Conservation (phyloP, 169 alveolate genomes). For the Plasmodium gallinaceum region DNA sequence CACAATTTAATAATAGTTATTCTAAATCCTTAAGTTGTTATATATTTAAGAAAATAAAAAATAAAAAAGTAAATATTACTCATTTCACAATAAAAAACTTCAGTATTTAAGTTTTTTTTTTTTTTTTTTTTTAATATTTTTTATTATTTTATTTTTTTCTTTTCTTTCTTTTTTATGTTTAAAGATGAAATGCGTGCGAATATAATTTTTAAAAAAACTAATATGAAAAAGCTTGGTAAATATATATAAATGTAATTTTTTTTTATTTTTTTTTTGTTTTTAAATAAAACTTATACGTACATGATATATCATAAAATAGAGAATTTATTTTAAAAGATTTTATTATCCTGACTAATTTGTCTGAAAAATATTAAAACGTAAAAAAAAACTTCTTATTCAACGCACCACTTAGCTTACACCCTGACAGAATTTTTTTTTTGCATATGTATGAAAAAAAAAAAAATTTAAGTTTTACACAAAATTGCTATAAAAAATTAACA, state of each 20-base stretch:
- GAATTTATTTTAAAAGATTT: slow-evolving; percentile 42
- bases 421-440: slow-evolving; percentile 74
- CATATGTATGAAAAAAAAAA: slow-evolving; percentile 12
- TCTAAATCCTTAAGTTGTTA: background rate
- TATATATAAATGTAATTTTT: slow-evolving; percentile 14
- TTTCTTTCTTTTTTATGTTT: too few relatives aligned
- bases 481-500: slow-evolving; percentile 15
- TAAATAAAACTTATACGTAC: slow-evolving; percentile 7
- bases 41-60: slow-evolving; percentile 13
- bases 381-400: slow-evolving; percentile 39
- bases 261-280: slow-evolving; percentile 13
- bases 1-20: slow-evolving; percentile 29
- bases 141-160: too few relatives aligned
- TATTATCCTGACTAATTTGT: slow-evolving; percentile 41
- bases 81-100: slow-evolving; percentile 12
- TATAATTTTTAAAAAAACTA: slow-evolving; percentile 9
- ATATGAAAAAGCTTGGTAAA: slow-evolving; percentile 24
- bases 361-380: slow-evolving; percentile 22
- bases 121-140: background rate
- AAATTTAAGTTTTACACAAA: slow-evolving; percentile 38
- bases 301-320: slow-evolving; percentile 19
- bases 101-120: slow-evolving; percentile 11
- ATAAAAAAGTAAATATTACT: slow-evolving; percentile 12
- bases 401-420: slow-evolving; percentile 76
- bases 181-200: background rate